Percentiles rank a stretch among this genome's conserved stretches.
Evolutionary conservation across 768 basidiomycete species (phyloP).

Genomic region (Amanita molliuscula): DNA sequence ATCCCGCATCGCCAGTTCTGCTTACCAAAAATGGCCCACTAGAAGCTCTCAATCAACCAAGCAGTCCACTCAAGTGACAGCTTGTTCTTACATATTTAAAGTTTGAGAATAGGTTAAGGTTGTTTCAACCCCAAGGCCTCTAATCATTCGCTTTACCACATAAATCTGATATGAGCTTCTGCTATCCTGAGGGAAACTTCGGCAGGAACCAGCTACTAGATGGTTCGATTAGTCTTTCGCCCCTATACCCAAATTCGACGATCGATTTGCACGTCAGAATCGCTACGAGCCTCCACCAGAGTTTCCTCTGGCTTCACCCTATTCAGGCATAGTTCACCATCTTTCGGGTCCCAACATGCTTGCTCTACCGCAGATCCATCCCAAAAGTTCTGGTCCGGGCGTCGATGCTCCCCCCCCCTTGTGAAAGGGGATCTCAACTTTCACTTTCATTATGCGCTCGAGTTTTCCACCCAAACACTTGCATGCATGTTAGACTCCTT

Average conservation of each 20-base stretch:
- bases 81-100: slow-evolving; percentile 83
- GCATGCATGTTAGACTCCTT: slow-evolving; percentile 81
- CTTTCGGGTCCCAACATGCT: slow-evolving; percentile 83
- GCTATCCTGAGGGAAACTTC: slow-evolving; percentile 72
- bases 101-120: slow-evolving; percentile 78
- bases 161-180: slow-evolving; percentile 49
- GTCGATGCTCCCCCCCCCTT: slow-evolving; percentile 68
- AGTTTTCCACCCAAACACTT: slow-evolving; percentile 72
- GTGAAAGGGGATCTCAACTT: too few relatives aligned
- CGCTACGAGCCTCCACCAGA: slow-evolving; percentile 93
- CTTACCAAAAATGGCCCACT: slow-evolving; percentile 74
- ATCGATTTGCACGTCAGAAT: slow-evolving; percentile 96
- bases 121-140: slow-evolving; percentile 84
- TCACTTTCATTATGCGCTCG: slow-evolving; percentile 62
- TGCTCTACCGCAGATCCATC: slow-evolving; percentile 73
- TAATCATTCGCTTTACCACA: slow-evolving; percentile 84
- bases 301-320: slow-evolving; percentile 94
- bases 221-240: slow-evolving; percentile 95
- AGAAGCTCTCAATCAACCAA: slow-evolving; percentile 73
- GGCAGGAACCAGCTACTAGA: slow-evolving; percentile 90
- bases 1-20: slow-evolving; percentile 62
- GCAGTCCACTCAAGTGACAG: slow-evolving; percentile 75
- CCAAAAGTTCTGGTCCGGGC: slow-evolving; percentile 64
- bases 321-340: slow-evolving; percentile 86
- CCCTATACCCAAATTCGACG: slow-evolving; percentile 93